Base-by-base conservation (phyloP, 1,284 basidiomycete genomes). In the Peniophora sp. region DNA sequence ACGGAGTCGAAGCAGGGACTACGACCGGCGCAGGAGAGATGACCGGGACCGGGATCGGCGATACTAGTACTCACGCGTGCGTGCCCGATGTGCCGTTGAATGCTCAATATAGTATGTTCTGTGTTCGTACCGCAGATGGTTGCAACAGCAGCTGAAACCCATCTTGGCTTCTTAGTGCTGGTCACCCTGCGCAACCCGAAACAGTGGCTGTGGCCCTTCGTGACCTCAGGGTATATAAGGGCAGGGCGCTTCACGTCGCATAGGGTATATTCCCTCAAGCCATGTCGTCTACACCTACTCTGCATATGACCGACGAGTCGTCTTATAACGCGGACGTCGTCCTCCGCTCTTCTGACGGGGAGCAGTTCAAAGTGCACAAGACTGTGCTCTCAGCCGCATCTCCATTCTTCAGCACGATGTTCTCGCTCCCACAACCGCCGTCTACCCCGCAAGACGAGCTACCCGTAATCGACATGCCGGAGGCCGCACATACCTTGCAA, bases 381-480 rank as follows among this genome's bases (percentile, higher is more conserved):
- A 76, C 71, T 61, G 74, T 88, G 53, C 74, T 88, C 48, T 65
- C 75, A 11, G 68, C 71, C 6, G 78, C 81, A 0, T 88, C 85
- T 1, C 73, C 79, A 1, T 82, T 88, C 66, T 88, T 88, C 64
- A 63, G 66, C 47, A 74, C 80, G 51, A 80, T 88, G 81, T 83
- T 88, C 61, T 63, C 76, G 22, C 67, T 88, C 22, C 85, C 85
- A 3, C 82, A 86, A 57, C 64, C 66, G 22, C 58, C 60, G 48
- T 36, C 53, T 37, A 35, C 41, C 14, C 50, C 56, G 22, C 50
- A 54, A 14, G 50, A 51, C 5, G 54, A 51, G 18, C 48, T 64
- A n/a, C 79, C 81, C 9, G 56, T 74, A 47, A 70, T 86, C 39
- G 75, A 80, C 3, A 68, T 85, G 15, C 69, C 78, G 3, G 85